phyloP scores from a whole-genome alignment of 192 early-diverging fungal species.

The Coemansia sp. region DNA sequence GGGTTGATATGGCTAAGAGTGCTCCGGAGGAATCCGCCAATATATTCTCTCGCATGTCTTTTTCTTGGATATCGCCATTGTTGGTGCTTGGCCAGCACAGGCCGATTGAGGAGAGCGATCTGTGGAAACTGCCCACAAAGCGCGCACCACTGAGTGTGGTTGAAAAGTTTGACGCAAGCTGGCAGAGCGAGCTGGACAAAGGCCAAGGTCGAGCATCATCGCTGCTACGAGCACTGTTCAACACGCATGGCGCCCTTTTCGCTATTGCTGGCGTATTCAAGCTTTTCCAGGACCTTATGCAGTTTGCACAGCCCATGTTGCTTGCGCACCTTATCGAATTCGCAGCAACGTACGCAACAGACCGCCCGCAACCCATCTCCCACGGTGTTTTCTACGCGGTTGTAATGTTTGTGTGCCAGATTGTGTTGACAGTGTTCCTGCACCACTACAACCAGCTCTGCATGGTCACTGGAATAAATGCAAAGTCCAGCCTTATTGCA shows the following conservation, averaged over 20 bases:
- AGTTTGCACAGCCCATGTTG: constrained; percentile 80
- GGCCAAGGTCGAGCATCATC: not conserved
- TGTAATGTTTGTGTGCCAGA: constrained; percentile 73
- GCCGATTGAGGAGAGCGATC: constrained; percentile 68
- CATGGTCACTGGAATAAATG: constrained; percentile 70
- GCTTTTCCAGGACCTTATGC: constrained; percentile 68
- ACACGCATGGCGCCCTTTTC: constrained; percentile 67
- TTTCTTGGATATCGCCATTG: constrained; percentile 86
- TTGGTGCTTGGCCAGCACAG: constrained; percentile 76
- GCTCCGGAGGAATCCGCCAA: constrained; percentile 78
- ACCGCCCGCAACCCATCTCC: constrained; percentile 61
- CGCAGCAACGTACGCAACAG: constrained; percentile 44
- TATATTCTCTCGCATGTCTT: constrained; percentile 78
- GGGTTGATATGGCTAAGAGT: not conserved
- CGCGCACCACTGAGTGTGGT: constrained; percentile 64
- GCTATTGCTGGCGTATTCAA: constrained; percentile 78
- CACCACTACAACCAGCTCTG: constrained; percentile 80
- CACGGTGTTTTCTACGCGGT: constrained; percentile 78
- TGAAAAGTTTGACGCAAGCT: constrained; percentile 63
- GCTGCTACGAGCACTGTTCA: constrained; percentile 60
- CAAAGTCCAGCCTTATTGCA: constrained; percentile 70
- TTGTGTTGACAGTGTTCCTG: constrained; percentile 75
- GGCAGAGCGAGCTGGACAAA: constrained; percentile 65
- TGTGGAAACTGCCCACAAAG: constrained; percentile 65
- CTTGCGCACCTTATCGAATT: constrained; percentile 69